Conservation (phyloP, 1,284 basidiomycete species). For the Sporisorium iseilematis-ciliati region DNA sequence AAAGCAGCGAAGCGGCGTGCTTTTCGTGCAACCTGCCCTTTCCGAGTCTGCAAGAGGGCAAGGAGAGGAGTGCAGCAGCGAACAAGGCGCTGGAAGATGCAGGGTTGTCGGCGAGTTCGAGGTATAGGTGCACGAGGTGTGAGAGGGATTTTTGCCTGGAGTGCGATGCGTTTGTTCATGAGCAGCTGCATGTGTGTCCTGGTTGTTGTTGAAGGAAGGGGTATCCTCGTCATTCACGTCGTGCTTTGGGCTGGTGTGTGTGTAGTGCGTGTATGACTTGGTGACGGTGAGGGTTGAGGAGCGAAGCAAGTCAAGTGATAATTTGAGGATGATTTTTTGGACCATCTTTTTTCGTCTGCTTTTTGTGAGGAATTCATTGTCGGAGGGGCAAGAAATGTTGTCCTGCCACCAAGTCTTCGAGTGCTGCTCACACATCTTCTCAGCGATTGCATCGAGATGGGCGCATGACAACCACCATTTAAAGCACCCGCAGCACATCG, state of each 20-base stretch:
- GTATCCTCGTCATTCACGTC: too few relatives aligned
- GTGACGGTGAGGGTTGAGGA: neutral
- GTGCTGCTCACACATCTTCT: too few relatives aligned
- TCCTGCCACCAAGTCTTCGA: too few relatives aligned
- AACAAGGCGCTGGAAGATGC: slow-evolving; percentile 34
- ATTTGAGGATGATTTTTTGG: too few relatives aligned
- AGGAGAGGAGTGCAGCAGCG: slow-evolving; percentile 19
- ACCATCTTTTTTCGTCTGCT: too few relatives aligned
- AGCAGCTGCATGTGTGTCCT: slow-evolving; percentile 65
- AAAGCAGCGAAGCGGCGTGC: slow-evolving; percentile 21
- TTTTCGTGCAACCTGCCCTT: slow-evolving; percentile 55
- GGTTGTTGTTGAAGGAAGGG: slow-evolving; percentile 51
- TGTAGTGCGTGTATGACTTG: neutral
- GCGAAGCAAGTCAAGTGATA: too few relatives aligned
- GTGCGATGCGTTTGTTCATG: slow-evolving; percentile 68
- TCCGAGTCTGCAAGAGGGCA: slow-evolving; percentile 24
- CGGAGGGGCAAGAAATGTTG: too few relatives aligned
- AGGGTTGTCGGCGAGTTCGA: slow-evolving; percentile 54
- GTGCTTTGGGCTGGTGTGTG: too few relatives aligned
- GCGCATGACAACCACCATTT: too few relatives aligned
- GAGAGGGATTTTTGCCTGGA: slow-evolving; percentile 64
- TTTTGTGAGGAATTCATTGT: too few relatives aligned
- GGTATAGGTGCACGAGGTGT: slow-evolving; percentile 63
- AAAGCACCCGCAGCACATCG: too few relatives aligned
- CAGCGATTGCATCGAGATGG: too few relatives aligned